Evolutionary conservation across 2,329 filamentous ascomycete species (phyloP), one percentile per base, ranked within the genome.

Genomic region (Zymoseptoria tritici): DNA sequence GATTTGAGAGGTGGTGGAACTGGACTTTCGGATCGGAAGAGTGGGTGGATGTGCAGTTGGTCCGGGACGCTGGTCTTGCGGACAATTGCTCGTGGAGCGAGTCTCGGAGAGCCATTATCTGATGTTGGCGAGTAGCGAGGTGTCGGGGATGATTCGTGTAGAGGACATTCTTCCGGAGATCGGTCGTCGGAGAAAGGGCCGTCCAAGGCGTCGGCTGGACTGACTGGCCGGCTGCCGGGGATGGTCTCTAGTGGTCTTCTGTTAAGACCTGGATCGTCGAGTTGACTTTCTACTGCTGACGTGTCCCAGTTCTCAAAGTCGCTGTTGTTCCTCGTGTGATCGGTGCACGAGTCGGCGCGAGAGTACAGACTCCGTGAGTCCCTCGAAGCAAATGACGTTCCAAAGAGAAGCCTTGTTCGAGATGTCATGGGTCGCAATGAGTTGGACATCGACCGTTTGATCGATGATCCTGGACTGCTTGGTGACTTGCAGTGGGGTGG

Each of bases 221-320:
- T 89, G 9, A 83, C 80, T 57, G 85, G 85, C 60, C 86, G 78
- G 70, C 86, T 89, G 6, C 80, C 81, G 9, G 85, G 88, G 57
- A 91, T 91, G 0, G 88, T 86, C 69, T 91, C 88, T 5, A 92
- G 78, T 56, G 82, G 69, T 52, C 77, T 77, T 13, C 77, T 76
- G 22, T 79, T 77, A 9, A 78, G 49, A 56, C 84, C 69, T 1
- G 85, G 80, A 2, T 80, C 79, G 66, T 86, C 82, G 26, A 84
- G 80, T 65, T 80, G 82, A 64, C 86, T 82, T 2, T 82, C 86
- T 2, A 90, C 85, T 0, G 80, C 78, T 0, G 86, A 88, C 0
- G 86, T 89, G 68, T 91, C 87, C 88, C 88, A 91, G 2, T 82
- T 85, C 67, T 90, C 88, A 67, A 91, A 90, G 1, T 83, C 83